Evolutionary conservation across 1,139 yeast species (phyloP), one percentile per base, ranked within the genome.

Genomic region (Pichia sp.): DNA sequence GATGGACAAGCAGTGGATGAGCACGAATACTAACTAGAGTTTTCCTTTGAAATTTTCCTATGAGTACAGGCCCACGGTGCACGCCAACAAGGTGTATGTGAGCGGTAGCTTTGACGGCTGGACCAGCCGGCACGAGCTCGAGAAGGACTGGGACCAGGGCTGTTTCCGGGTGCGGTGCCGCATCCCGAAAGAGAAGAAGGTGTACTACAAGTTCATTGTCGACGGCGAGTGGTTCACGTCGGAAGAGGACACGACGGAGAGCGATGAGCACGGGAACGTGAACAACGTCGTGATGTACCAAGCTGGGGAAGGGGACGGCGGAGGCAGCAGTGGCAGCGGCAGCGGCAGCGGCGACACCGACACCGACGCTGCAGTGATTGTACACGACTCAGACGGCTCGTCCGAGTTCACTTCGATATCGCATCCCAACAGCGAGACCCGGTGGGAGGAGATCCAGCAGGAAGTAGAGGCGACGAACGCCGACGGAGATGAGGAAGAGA

Each of bases 91-190:
- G 57, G 87, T 82, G 51, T 76, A 77, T 61, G 81, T 82, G 54
- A 80, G 89, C 46, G 90, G 90, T 29, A 74, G 84, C 44, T 84
- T 84, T 67, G 89, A 84, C 64, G 73, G 79, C 65, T 84, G 90
- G 90, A 61, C 76, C 44, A 75, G 78, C 63, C 70, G 81, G 1
- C 73, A 78, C 52, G 73, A 72, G 36, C 71, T 84, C 56, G 76
- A 74, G 38, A 73, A 76, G 63, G 75, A 74, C 53, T 69, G 74
- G 45, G 80, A 79, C 52, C 59, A 73, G 67, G 56, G 67, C 70
- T 61, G 72, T 69, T 64, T 78, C 72, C 45, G 80, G 71, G 62
- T 73, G 68, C 66, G 80, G 65, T 45, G 66, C 56, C 61, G 68
- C 58, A 54, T 72, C 8, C 73, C 72, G 1, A 53, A n/a, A 2